Percentiles rank a stretch among this genome's conserved stretches.
These are phyloP conservation scores for Sporothrix schenckii DNA, from an alignment of 2,329 filamentous ascomycete genomes.

Conservation along the genomic window DNA sequence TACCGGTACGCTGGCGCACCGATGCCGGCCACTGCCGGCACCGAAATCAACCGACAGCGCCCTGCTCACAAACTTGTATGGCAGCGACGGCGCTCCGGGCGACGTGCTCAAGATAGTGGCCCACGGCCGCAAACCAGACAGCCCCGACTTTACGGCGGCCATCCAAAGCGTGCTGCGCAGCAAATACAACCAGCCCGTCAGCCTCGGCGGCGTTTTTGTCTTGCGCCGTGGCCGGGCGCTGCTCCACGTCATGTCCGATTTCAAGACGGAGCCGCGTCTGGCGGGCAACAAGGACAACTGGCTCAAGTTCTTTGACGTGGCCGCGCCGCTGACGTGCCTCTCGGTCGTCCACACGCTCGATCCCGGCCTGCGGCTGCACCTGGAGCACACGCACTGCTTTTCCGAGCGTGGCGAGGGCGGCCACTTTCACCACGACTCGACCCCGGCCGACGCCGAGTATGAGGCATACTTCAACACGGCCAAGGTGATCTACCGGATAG, in stretches of 20 bases:
- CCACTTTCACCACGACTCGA: slow-evolving; percentile 27
- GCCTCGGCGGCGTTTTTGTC: slow-evolving; percentile 49
- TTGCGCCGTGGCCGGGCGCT: slow-evolving; percentile 44
- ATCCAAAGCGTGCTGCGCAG: slow-evolving; percentile 41
- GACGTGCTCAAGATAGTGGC: slow-evolving; percentile 46
- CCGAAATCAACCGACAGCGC: slow-evolving; percentile 42
- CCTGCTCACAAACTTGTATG: slow-evolving; percentile 50
- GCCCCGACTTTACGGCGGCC: slow-evolving; percentile 43
- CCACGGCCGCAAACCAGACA: slow-evolving; percentile 39
- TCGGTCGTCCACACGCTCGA: slow-evolving; percentile 49
- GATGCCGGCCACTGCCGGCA: slow-evolving; percentile 30
- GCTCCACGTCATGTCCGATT: slow-evolving; percentile 53
- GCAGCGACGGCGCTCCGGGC: slow-evolving; percentile 43
- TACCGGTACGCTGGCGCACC: neutral
- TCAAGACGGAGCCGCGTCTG: slow-evolving; percentile 40
- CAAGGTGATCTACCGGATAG: slow-evolving; percentile 28
- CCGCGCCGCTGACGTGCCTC: slow-evolving; percentile 46
- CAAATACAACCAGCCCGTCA: slow-evolving; percentile 43
- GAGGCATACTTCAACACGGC: slow-evolving; percentile 28
- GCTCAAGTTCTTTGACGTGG: slow-evolving; percentile 47
- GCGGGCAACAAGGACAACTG: slow-evolving; percentile 44
- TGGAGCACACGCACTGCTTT: slow-evolving; percentile 55
- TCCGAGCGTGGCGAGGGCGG: slow-evolving; percentile 36
- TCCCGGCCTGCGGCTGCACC: slow-evolving; percentile 46
- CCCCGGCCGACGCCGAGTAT: slow-evolving; percentile 25